These are phyloP conservation scores for Leishmania tropica DNA, from an alignment of 208 protist species.

Conservation along the genomic window DNA sequence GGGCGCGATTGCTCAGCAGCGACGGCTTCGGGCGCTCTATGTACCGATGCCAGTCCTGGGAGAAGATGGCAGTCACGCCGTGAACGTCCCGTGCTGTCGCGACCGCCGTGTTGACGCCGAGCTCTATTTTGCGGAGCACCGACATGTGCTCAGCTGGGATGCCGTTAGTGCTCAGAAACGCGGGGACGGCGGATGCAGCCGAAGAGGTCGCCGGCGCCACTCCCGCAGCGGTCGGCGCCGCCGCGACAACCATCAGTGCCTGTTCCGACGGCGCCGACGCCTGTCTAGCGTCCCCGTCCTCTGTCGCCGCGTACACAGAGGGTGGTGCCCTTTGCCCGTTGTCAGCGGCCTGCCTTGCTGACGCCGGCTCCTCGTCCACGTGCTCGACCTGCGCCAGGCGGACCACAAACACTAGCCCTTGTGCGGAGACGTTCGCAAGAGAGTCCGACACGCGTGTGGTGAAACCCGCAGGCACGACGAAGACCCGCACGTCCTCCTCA, in stretches of 20 bases:
- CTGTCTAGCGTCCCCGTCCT: background rate
- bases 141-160: conserved; percentile 73
- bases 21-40: conserved; percentile 55
- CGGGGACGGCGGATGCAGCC: conserved; percentile 10
- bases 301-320: conserved; percentile 31
- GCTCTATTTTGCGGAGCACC: conserved; percentile 67
- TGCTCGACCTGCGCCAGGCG: conserved; percentile 59
- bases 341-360: background rate
- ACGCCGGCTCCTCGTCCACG: conserved; percentile 13
- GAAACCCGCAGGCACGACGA: conserved; percentile 49
- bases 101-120: conserved; percentile 50
- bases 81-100: conserved; percentile 48
- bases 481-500: conserved; percentile 48
- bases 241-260: conserved; percentile 11
- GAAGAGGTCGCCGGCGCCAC: background rate
- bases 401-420: conserved; percentile 52
- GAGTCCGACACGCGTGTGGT: conserved; percentile 25
- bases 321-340: conserved; percentile 5
- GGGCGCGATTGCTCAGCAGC: conserved; percentile 54
- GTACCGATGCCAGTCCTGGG: conserved; percentile 47
- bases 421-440: conserved; percentile 32
- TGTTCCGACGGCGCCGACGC: background rate
- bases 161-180: conserved; percentile 33
- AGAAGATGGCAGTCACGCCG: conserved; percentile 39
- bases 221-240: background rate